A percentile compares a stretch with the other conserved stretches of the same genome.
Conservation (phyloP, 257 asterid species). For the Solanum etuberosum region DNA sequence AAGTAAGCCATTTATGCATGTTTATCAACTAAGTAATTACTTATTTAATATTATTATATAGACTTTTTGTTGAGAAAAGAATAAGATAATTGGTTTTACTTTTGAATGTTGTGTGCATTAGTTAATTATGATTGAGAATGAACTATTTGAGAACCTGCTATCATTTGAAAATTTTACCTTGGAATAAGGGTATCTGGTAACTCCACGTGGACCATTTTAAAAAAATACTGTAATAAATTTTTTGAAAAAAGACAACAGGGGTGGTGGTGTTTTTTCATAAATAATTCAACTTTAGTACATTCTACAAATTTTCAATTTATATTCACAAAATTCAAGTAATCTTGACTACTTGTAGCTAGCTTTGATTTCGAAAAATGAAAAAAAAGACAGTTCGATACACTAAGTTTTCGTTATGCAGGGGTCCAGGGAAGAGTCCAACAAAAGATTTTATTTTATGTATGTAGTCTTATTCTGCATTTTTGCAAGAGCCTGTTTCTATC, state of each 20-base stretch:
- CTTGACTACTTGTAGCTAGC: neutral
- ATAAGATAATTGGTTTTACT: neutral
- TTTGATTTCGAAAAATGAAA: neutral
- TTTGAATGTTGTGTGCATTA: neutral
- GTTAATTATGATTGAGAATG: neutral
- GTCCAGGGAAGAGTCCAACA: neutral
- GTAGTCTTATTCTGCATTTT: neutral
- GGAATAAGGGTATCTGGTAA: neutral
- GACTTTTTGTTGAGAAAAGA: neutral
- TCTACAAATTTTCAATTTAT: neutral
- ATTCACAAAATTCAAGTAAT: neutral
- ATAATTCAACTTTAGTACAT: neutral
- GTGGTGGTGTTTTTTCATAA: neutral
- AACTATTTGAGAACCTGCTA: neutral
- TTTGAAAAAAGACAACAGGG: neutral
- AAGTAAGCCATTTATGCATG: neutral
- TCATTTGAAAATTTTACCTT: neutral
- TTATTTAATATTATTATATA: neutral
- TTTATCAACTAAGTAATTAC: neutral
- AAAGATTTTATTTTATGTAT: neutral
- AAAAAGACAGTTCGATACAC: too few relatives aligned
- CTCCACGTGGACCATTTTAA: neutral
- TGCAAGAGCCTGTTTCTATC: neutral
- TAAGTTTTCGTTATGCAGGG: neutral
- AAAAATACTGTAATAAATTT: neutral